phyloP scores from a whole-genome alignment of 257 asterid species.

The Solanum chilense region DNA sequence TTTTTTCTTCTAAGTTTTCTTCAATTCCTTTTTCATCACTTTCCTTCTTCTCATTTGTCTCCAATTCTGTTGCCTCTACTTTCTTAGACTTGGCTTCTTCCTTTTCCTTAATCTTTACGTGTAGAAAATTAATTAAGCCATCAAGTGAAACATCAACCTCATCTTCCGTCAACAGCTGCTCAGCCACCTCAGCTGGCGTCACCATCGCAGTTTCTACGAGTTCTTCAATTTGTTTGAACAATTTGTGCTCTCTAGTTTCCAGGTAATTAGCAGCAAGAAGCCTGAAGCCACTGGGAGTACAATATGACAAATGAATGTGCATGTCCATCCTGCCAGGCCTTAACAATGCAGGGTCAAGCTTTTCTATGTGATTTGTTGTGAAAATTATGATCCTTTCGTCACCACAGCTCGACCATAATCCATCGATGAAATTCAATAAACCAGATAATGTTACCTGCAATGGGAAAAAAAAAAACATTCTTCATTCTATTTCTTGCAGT shows the following conservation, averaged over 20 bases:
- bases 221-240: conserved; percentile 37
- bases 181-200: conserved; percentile 72
- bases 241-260: conserved; percentile 21
- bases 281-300: conserved; percentile 45
- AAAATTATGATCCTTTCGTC: conserved; percentile 60
- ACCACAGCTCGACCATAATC: conserved; percentile 68
- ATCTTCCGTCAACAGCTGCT: conserved; percentile 48
- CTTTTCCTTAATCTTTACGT: conserved; percentile 11
- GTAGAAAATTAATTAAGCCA: conserved; percentile 38
- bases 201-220: conserved; percentile 20
- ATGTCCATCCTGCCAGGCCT: conserved; percentile 75
- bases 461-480: not conserved
- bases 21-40: not conserved
- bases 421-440: conserved; percentile 54
- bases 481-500: not conserved
- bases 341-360: conserved; percentile 53
- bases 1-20: not conserved
- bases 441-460: conserved; percentile 54
- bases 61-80: not conserved
- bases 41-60: not conserved
- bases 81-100: conserved; percentile 11
- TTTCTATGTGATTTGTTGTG: conserved; percentile 57
- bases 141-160: conserved; percentile 28
- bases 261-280: conserved; percentile 46
- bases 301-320: conserved; percentile 63